phyloP scores from a whole-genome alignment of 768 basidiomycete genomes.

The Leccinum subtestaceum region DNA sequence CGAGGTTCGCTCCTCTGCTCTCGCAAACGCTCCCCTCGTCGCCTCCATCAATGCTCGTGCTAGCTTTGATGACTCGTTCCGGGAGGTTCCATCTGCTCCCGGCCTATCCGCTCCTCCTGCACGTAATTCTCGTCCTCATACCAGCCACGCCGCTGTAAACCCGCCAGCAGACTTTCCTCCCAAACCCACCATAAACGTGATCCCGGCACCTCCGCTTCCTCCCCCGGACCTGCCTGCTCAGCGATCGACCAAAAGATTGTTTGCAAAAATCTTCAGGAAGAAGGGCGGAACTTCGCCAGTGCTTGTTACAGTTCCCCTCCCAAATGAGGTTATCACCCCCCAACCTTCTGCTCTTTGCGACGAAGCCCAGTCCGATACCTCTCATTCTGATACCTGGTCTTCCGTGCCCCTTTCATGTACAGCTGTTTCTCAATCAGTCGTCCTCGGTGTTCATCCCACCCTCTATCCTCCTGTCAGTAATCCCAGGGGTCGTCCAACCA shows the following conservation, averaged over 20 bases:
- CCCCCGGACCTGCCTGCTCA: slow-evolving; percentile 23
- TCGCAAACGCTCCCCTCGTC: slow-evolving; percentile 11
- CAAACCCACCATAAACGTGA: slow-evolving; percentile 18
- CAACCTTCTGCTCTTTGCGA: slow-evolving; percentile 19
- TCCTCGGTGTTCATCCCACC: slow-evolving; percentile 70
- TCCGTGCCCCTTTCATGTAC: slow-evolving; percentile 12
- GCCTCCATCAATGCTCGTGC: slow-evolving; percentile 25
- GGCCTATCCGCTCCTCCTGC: slow-evolving; percentile 13
- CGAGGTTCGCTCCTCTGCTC: slow-evolving; percentile 54
- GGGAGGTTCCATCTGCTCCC: slow-evolving; percentile 13
- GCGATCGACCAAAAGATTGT: slow-evolving; percentile 55
- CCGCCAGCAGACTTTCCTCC: background rate
- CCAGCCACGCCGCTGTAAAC: slow-evolving; percentile 1
- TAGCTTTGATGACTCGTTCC: slow-evolving; percentile 26
- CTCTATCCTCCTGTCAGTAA: slow-evolving; percentile 48
- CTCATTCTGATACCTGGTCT: slow-evolving; percentile 12
- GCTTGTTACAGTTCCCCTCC: slow-evolving; percentile 25
- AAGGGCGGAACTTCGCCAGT: slow-evolving; percentile 31
- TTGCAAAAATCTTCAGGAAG: slow-evolving; percentile 71
- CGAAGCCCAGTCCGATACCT: slow-evolving; percentile 15
- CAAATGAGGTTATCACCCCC: slow-evolving; percentile 21
- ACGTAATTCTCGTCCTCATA: background rate
- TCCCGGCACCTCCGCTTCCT: slow-evolving; percentile 12
- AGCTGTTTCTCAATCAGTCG: slow-evolving; percentile 37
- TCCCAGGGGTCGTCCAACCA: slow-evolving; percentile 38